Percentiles rank a stretch among this genome's conserved stretches.
Conservation (phyloP, 1,284 basidiomycete genomes). For the Coniferiporia weirii region DNA sequence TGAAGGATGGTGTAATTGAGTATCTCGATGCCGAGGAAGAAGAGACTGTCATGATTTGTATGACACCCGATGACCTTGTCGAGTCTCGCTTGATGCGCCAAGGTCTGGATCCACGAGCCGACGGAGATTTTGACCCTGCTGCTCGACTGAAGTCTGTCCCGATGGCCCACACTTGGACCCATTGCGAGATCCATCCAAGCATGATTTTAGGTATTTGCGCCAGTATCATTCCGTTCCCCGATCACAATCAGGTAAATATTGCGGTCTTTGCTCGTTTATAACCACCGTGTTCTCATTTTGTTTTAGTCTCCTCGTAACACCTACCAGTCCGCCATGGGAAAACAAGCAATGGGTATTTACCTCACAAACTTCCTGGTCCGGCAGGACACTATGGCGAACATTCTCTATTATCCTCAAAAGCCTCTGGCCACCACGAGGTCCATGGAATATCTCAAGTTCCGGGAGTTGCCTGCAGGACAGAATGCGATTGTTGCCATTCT, state of each 20-base stretch:
- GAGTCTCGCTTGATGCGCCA: constrained; percentile 67
- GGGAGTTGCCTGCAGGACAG: constrained; percentile 95
- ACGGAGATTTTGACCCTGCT: constrained; percentile 78
- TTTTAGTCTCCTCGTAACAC: constrained; percentile 95
- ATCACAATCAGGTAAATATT: constrained; percentile 88
- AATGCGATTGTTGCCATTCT: constrained; percentile 98
- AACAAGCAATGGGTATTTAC: constrained; percentile 99
- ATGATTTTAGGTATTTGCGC: constrained; percentile 99
- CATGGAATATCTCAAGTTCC: constrained; percentile 98
- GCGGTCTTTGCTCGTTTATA: neutral
- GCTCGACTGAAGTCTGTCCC: constrained; percentile 81
- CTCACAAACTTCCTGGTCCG: constrained; percentile 96
- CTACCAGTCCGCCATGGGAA: constrained; percentile 99
- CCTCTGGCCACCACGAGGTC: constrained; percentile 97
- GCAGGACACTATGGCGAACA: constrained; percentile 99
- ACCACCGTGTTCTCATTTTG: constrained; percentile 18
- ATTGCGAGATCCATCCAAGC: constrained; percentile 98
- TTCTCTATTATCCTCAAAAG: constrained; percentile 98
- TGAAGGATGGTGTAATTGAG: constrained; percentile 90
- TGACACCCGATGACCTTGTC: constrained; percentile 95
- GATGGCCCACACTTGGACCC: constrained; percentile 90
- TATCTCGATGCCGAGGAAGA: constrained; percentile 98
- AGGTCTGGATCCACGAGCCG: constrained; percentile 54
- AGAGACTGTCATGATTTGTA: constrained; percentile 99
- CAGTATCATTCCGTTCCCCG: constrained; percentile 98